phyloP scores from a whole-genome alignment of 148 eudicot genomes.

The Cornus florida region DNA sequence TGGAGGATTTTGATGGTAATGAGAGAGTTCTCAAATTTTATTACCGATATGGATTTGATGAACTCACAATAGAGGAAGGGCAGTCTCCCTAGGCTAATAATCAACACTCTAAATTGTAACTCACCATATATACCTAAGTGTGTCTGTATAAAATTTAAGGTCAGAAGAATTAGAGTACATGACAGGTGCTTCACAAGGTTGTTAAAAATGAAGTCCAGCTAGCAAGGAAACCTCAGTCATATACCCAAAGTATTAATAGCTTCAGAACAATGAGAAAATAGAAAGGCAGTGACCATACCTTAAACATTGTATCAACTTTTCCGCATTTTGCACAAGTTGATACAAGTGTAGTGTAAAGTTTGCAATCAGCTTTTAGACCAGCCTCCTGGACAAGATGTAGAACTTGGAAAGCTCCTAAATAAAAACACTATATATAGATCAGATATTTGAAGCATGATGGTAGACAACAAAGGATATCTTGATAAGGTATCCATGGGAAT shows the following conservation, averaged over 20 bases:
- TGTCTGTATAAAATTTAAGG: too few relatives aligned
- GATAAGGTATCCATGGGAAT: slow-evolving; percentile 5
- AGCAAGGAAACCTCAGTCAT: not conserved
- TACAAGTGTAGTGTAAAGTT: slow-evolving; percentile 90
- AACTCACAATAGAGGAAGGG: too few relatives aligned
- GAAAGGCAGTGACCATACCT: slow-evolving; percentile 41
- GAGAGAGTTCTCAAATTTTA: too few relatives aligned
- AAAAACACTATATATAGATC: slow-evolving; percentile 1
- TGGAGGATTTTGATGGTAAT: too few relatives aligned
- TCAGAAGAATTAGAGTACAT: too few relatives aligned
- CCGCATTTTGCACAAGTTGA: slow-evolving; percentile 96
- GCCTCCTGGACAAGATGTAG: slow-evolving; percentile 61
- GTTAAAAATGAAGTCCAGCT: slow-evolving; percentile 2
- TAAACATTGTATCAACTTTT: slow-evolving; percentile 94
- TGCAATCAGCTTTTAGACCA: slow-evolving; percentile 83
- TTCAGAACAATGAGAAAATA: not conserved
- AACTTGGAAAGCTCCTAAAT: slow-evolving; percentile 82
- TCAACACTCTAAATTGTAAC: too few relatives aligned
- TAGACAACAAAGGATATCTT: not conserved
- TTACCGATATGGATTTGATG: too few relatives aligned
- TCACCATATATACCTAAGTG: too few relatives aligned
- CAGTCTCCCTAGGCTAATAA: too few relatives aligned
- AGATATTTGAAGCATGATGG: not conserved
- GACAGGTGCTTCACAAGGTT: not conserved
- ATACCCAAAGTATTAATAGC: not conserved